Evolutionary conservation across 2,329 filamentous ascomycete species (phyloP).

Genomic region (Apiospora rasikravindrae): DNA sequence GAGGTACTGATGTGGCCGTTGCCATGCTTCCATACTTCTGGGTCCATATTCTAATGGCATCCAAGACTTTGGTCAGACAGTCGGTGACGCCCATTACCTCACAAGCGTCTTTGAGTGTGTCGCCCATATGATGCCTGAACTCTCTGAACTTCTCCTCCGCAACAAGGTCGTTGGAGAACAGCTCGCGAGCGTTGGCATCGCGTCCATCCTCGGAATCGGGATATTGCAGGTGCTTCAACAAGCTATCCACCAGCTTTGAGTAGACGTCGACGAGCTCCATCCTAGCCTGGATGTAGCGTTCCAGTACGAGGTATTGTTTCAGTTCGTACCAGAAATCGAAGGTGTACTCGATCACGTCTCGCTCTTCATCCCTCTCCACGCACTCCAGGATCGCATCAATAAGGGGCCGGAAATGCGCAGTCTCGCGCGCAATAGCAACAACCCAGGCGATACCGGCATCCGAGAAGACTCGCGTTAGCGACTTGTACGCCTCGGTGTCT

Average conservation of each 20-base stretch:
- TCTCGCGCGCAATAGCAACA: conserved; percentile 84
- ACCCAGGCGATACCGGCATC: conserved; percentile 96
- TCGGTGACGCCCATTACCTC: conserved; percentile 94
- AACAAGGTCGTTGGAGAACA: conserved; percentile 95
- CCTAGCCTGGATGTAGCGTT: conserved; percentile 84
- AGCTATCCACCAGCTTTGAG: conserved; percentile 87
- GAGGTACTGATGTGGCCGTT: conserved; percentile 75
- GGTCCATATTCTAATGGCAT: conserved; percentile 88
- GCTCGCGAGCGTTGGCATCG: conserved; percentile 65
- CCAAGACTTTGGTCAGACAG: conserved; percentile 87
- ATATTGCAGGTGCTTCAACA: conserved; percentile 89
- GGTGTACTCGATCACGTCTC: conserved; percentile 90
- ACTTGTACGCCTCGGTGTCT: conserved; percentile 85
- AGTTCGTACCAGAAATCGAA: conserved; percentile 99
- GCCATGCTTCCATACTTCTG: conserved; percentile 79
- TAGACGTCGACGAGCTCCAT: conserved; percentile 81
- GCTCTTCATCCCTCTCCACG: conserved; percentile 82
- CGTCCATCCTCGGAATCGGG: conserved; percentile 76
- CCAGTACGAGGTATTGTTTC: conserved; percentile 92
- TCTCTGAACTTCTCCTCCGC: conserved; percentile 96
- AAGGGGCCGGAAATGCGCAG: conserved; percentile 78
- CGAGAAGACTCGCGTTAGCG: conserved; percentile 86
- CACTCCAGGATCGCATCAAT: conserved; percentile 95
- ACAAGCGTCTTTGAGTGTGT: conserved; percentile 95
- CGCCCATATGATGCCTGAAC: conserved; percentile 96